phyloP scores from a whole-genome alignment of 2,329 filamentous ascomycete genomes.

The Waltergamsia citrina region DNA sequence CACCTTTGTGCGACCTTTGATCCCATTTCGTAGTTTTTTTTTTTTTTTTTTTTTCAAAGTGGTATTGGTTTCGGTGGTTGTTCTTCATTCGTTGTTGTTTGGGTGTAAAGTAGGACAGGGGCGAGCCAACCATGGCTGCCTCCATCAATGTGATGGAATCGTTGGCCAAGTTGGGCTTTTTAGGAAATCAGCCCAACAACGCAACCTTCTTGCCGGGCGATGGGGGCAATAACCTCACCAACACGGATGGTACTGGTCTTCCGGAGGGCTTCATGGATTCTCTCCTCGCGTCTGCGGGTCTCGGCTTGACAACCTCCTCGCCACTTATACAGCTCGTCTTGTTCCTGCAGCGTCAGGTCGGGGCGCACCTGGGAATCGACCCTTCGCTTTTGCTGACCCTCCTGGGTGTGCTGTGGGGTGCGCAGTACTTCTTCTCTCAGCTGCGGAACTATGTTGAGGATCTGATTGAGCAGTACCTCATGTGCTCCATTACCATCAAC shows the following conservation, averaged over 20 bases:
- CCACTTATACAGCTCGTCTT: slow-evolving; percentile 30
- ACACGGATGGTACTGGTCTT: slow-evolving; percentile 8
- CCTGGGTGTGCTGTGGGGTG: slow-evolving; percentile 37
- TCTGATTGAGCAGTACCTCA: slow-evolving; percentile 34
- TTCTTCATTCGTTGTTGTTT: neutral
- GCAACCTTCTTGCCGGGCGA: no score
- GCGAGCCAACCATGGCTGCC: no score
- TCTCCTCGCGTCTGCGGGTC: slow-evolving; percentile 29
- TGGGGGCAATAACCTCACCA: slow-evolving; percentile 12
- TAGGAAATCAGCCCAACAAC: slow-evolving; percentile 2
- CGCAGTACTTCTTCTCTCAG: slow-evolving; percentile 24
- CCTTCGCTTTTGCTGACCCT: slow-evolving; percentile 35
- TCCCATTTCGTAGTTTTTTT: no score
- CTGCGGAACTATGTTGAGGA: slow-evolving; percentile 21
- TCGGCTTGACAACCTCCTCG: slow-evolving; percentile 24
- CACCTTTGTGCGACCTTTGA: no score
- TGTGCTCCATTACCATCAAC: slow-evolving; percentile 41
- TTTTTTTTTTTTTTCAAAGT: no score
- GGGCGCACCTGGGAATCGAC: slow-evolving; percentile 35
- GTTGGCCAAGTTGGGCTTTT: slow-evolving; percentile 13
- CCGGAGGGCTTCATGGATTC: slow-evolving; percentile 27
- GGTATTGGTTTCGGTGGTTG: neutral
- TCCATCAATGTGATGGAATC: slow-evolving; percentile 12
- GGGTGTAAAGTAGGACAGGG: neutral
- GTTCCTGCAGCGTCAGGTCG: slow-evolving; percentile 35